Base-by-base conservation (phyloP, 2,329 filamentous ascomycete genomes). In the Calonectria honghensis region DNA sequence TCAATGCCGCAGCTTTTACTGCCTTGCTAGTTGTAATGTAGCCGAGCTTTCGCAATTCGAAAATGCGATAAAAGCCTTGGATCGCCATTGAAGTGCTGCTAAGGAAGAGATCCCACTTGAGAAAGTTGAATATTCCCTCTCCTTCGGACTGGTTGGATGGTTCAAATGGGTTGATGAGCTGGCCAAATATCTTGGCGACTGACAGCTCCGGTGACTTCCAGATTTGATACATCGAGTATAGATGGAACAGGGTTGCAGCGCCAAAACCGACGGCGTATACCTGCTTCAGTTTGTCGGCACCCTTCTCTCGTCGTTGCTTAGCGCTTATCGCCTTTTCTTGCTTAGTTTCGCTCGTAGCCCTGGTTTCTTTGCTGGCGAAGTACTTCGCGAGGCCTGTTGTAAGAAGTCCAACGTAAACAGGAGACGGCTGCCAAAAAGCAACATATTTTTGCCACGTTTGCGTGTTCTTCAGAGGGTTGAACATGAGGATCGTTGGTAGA, bases 21-120 rank as follows among this genome's bases (percentile, higher is more conserved):
- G 57, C 57, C 14, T 63, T 63, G 13, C 16, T 13, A 4, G 57
- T 63, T 11, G 57, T 63, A 39, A 63, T 63, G 24, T 39, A 29
- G 7, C 57, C 57, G 57, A 29, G 57, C 39, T 63, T 63, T 29
- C 57, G 57, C 57, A 63, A 41, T 13, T 63, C 57, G 10, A 63
- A 63, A 29, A 63, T 41, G 24, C 57, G 57, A 7, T 63, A 63
- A 16, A 63, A 31, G 24, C 32, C 39, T 2, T 63, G 35, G 4
- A 63, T 41, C 10, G 35, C 14, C 6, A 63, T 41, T 1, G 57
- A 63, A 18, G 35, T 63, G 35, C 20, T 41, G 37, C 57, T 63
- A 3, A 63, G 57, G n/a, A 63, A 41, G n/a, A 63, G 13, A 24
- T 63, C 57, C 57, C 57, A 63, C 24, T 63, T 63, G 2, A 63